Percentiles rank a stretch among this genome's conserved stretches.
Evolutionary conservation across 306 rosid species (phyloP).

Genomic region (Malus asiatica): DNA sequence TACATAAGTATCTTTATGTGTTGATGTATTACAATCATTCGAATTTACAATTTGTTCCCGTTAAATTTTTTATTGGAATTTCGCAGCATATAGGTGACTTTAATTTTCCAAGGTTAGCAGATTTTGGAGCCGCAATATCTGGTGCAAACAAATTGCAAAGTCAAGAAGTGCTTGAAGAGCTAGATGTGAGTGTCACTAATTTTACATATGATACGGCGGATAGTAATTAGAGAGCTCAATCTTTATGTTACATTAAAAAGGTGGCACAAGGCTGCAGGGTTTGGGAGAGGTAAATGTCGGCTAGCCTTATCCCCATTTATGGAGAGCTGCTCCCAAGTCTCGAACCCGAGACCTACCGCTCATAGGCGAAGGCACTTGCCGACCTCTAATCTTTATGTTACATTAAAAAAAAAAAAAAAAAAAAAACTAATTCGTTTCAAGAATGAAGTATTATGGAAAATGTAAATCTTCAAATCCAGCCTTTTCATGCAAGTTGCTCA

Average conservation of each 20-base stretch:
- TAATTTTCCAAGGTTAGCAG: slow-evolving; percentile 67
- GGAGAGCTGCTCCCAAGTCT: too few relatives aligned
- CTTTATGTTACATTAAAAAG: slow-evolving; percentile 4
- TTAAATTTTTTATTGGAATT: slow-evolving; percentile 1
- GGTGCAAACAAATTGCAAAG: slow-evolving; percentile 85
- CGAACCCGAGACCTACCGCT: too few relatives aligned
- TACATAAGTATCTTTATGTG: neutral
- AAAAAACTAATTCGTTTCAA: neutral
- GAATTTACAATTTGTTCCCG: neutral
- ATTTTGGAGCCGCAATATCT: slow-evolving; percentile 91
- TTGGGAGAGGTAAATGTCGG: too few relatives aligned
- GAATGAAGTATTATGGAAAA: neutral
- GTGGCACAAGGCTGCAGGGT: too few relatives aligned
- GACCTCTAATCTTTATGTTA: slow-evolving; percentile 13
- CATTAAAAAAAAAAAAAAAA: too few relatives aligned
- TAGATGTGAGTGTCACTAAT: slow-evolving; percentile 59
- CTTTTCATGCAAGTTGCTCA: neutral
- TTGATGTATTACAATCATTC: neutral
- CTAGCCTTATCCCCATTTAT: too few relatives aligned
- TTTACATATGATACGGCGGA: neutral
- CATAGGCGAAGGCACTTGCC: too few relatives aligned
- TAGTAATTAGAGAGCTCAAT: slow-evolving; percentile 13
- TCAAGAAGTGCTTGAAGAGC: slow-evolving; percentile 79
- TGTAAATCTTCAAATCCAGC: neutral
- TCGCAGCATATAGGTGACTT: slow-evolving; percentile 74